Conservation (phyloP, 108 stramenopile species). For the Nitzschia inconspicua region DNA sequence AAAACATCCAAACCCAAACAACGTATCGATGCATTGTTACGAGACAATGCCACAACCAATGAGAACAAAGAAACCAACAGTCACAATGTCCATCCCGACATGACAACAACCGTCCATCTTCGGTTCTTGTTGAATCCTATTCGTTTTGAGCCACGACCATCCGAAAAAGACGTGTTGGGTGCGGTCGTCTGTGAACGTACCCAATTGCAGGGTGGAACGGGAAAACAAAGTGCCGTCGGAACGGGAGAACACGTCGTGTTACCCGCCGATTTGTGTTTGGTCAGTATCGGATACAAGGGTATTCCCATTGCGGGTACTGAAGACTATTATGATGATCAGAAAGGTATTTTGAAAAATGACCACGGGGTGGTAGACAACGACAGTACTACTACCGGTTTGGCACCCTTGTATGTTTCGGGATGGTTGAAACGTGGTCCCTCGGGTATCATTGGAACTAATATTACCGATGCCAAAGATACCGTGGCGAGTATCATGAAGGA, state of each 20-base stretch:
- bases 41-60: conserved; percentile 3
- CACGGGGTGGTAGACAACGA: conserved; percentile 69
- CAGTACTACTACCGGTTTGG: not conserved
- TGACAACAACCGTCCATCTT: conserved; percentile 55
- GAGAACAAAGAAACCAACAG: not conserved
- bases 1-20: conserved; percentile 55
- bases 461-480: too few relatives aligned
- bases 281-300: too few relatives aligned
- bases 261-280: too few relatives aligned
- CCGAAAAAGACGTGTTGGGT: not conserved
- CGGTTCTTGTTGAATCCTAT: conserved; percentile 87
- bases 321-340: too few relatives aligned
- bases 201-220: conserved; percentile 69
- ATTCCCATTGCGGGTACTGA: too few relatives aligned
- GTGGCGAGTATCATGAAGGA: too few relatives aligned
- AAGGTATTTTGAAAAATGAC: conserved; percentile 52
- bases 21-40: conserved; percentile 69
- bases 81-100: not conserved
- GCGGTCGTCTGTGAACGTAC: conserved; percentile 78
- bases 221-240: conserved; percentile 59
- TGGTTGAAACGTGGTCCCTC: too few relatives aligned
- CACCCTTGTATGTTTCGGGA: too few relatives aligned
- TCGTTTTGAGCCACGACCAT: conserved; percentile 36
- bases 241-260: too few relatives aligned
- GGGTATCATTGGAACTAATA: too few relatives aligned